Conservation (phyloP, 2,329 filamentous ascomycete genomes). For the Cryoendolithus antarcticus region DNA sequence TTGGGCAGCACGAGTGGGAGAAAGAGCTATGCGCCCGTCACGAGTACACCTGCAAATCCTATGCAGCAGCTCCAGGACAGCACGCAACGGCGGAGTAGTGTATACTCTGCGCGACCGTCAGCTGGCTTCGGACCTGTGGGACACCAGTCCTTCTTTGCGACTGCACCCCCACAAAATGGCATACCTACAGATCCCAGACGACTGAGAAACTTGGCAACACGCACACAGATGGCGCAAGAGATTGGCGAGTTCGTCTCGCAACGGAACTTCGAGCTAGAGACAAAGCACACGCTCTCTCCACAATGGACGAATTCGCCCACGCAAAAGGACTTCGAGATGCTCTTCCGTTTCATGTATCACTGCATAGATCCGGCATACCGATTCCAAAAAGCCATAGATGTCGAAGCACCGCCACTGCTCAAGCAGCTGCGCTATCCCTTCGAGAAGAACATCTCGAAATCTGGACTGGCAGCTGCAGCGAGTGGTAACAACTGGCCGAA, state of each 20-base stretch:
- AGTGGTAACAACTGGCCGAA: constrained; percentile 96
- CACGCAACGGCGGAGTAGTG: constrained; percentile 62
- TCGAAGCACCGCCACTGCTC: constrained; percentile 82
- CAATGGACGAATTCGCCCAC: constrained; percentile 90
- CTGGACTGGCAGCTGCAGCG: constrained; percentile 73
- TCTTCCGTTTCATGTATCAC: constrained; percentile 97
- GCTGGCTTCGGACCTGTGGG: constrained; percentile 47
- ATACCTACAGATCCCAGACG: constrained; percentile 79
- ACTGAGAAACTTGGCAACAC: constrained; percentile 67
- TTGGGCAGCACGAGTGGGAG: constrained; percentile 46
- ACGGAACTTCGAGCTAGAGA: constrained; percentile 95
- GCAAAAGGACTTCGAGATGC: constrained; percentile 94
- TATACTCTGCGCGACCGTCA: constrained; percentile 42
- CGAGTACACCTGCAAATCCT: constrained; percentile 34
- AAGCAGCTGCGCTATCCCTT: constrained; percentile 93
- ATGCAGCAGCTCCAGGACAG: constrained; percentile 39
- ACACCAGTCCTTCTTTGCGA: constrained; percentile 91
- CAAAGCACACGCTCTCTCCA: constrained; percentile 83
- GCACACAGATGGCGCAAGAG: constrained; percentile 74
- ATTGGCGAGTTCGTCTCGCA: constrained; percentile 82
- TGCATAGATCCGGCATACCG: constrained; percentile 88
- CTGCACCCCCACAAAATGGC: constrained; percentile 67
- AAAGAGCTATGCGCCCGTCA: constrained; percentile 57
- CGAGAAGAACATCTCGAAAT: constrained; percentile 91
- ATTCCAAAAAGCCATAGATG: constrained; percentile 89